A percentile compares a stretch with the other conserved stretches of the same genome.
phyloP scores from a whole-genome alignment of 2,329 filamentous ascomycete species.

The Penicillium aurantiogriseum region DNA sequence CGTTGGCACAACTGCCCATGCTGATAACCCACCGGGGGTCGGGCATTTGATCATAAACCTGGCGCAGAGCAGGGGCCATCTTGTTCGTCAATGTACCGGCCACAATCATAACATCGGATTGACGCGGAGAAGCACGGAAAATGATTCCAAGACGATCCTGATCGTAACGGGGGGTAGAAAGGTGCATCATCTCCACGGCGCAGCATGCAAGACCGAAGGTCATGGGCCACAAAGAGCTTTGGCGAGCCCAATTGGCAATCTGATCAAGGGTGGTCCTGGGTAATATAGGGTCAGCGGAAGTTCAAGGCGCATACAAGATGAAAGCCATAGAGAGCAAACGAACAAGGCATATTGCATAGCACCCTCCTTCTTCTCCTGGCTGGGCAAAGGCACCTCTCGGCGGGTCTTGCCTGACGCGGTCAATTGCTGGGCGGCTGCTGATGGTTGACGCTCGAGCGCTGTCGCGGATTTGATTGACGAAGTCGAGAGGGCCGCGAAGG shows the following conservation, averaged over 20 bases:
- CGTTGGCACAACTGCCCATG: conserved; percentile 84
- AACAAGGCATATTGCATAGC: conserved; percentile 54
- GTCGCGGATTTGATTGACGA: conserved; percentile 46
- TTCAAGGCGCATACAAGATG: neutral
- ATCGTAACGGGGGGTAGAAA: conserved; percentile 85
- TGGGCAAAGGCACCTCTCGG: conserved; percentile 49
- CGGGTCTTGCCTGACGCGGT: conserved; percentile 46
- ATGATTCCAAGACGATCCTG: conserved; percentile 86
- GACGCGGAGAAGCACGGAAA: conserved; percentile 79
- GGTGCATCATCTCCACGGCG: conserved; percentile 92
- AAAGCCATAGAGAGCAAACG: conserved; percentile 16
- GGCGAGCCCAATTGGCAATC: conserved; percentile 83
- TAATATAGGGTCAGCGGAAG: conserved; percentile 8
- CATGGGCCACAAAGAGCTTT: conserved; percentile 88
- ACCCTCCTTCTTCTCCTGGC: conserved; percentile 51
- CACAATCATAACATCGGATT: conserved; percentile 89
- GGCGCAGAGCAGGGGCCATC: conserved; percentile 84
- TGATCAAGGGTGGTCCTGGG: conserved; percentile 58
- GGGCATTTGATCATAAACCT: conserved; percentile 94
- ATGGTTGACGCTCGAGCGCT: conserved; percentile 39
- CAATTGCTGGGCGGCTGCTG: conserved; percentile 32
- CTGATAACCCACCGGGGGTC: conserved; percentile 85
- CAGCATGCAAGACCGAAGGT: conserved; percentile 90
- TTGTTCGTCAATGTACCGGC: conserved; percentile 89
- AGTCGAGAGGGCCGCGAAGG: conserved; percentile 42